Percentiles rank a stretch among this genome's conserved stretches.
Conservation (phyloP, 768 basidiomycete genomes). For the Paxillus involutus region DNA sequence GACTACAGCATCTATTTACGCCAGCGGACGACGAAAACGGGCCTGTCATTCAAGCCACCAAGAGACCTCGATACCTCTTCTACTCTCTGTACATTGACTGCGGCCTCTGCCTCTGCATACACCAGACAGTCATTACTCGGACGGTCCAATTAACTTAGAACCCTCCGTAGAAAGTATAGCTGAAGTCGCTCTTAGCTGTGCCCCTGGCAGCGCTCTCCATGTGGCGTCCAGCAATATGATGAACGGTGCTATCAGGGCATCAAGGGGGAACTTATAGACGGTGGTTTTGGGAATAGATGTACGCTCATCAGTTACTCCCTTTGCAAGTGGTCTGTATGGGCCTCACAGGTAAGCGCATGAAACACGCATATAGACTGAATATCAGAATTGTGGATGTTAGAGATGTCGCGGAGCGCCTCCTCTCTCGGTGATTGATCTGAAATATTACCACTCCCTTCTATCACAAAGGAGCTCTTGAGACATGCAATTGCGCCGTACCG, state of each 20-base stretch:
- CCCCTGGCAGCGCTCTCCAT: conserved; percentile 93
- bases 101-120: conserved; percentile 97
- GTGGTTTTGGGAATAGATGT: conserved; percentile 85
- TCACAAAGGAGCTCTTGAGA: conserved; percentile 84
- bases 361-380: neutral
- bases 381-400: conserved; percentile 37
- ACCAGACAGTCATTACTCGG: conserved; percentile 93
- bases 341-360: conserved; percentile 75
- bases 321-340: conserved; percentile 92
- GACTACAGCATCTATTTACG: no score
- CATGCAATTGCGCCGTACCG: conserved; percentile 48
- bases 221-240: conserved; percentile 99
- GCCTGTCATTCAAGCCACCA: conserved; percentile 91
- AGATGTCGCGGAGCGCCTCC: conserved; percentile 94
- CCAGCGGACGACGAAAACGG: conserved; percentile 89
- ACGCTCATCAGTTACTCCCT: conserved; percentile 97
- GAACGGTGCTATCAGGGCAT: conserved; percentile 89
- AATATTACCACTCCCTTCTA: conserved; percentile 95
- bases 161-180: conserved; percentile 84
- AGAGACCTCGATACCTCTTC: conserved; percentile 71
- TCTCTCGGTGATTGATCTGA: conserved; percentile 83
- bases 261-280: conserved; percentile 81
- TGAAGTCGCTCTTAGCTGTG: no score
- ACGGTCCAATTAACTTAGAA: conserved; percentile 74
- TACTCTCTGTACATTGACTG: conserved; percentile 86